Conservation (phyloP, 495 filamentous ascomycete genomes). For the Symbiotaphrina buchneri region DNA sequence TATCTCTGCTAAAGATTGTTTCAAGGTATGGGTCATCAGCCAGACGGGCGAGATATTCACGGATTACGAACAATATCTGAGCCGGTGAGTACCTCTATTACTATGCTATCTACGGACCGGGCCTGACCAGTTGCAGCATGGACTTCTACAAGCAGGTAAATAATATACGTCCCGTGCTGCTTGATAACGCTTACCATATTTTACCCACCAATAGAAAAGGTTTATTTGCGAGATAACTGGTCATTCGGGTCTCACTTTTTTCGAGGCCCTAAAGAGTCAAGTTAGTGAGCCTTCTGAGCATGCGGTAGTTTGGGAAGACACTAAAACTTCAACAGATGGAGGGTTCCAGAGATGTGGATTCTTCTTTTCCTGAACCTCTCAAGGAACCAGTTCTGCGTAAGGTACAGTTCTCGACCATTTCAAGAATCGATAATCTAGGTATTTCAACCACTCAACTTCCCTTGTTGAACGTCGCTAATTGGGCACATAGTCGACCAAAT, state of each 20-base stretch:
- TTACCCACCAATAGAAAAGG: slow-evolving; percentile 40
- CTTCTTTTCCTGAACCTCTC: slow-evolving; percentile 73
- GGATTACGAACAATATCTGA: slow-evolving; percentile 72
- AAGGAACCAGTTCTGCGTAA: slow-evolving; percentile 76
- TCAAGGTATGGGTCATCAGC: slow-evolving; percentile 74
- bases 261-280: slow-evolving; percentile 83
- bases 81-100: slow-evolving; percentile 29
- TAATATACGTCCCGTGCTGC: slow-evolving; percentile 1
- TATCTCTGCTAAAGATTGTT: not conserved
- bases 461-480: slow-evolving; percentile 8
- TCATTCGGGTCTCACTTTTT: slow-evolving; percentile 81
- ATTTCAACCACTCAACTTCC: slow-evolving; percentile 11
- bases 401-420: slow-evolving; percentile 79
- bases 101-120: too few relatives aligned
- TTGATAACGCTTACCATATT: slow-evolving; percentile 1
- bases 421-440: slow-evolving; percentile 80
- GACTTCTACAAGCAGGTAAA: slow-evolving; percentile 83
- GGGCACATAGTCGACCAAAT: slow-evolving; percentile 33
- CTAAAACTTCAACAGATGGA: slow-evolving; percentile 31
- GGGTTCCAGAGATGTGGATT: slow-evolving; percentile 73
- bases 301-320: not conserved
- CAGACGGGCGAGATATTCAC: slow-evolving; percentile 80
- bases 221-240: slow-evolving; percentile 94
- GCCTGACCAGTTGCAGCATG: slow-evolving; percentile 27
- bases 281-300: too few relatives aligned